Percentiles rank a stretch among this genome's conserved stretches.
phyloP scores from a whole-genome alignment of 2,329 filamentous ascomycete species.

The Aspergillus fumigatiaffinis region DNA sequence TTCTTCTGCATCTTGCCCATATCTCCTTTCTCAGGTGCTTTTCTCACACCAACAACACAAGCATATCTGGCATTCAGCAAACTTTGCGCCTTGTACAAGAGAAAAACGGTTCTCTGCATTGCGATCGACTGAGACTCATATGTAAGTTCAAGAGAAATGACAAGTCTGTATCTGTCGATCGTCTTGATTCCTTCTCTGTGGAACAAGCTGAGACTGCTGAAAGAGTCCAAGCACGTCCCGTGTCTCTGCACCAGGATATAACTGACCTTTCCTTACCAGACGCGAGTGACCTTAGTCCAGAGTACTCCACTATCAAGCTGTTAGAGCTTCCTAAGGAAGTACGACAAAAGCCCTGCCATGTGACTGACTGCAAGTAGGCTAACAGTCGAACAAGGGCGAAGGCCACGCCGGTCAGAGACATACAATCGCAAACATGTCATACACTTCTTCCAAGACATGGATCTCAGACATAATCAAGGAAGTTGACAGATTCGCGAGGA shows the following conservation, averaged over 20 bases:
- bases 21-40: not conserved
- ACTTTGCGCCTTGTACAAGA: not conserved
- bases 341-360: not conserved
- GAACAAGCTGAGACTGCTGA: not conserved
- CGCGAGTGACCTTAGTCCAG: not conserved
- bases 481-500: conserved; percentile 21
- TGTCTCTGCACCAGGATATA: not conserved
- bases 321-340: not conserved
- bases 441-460: conserved; percentile 27
- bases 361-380: not conserved
- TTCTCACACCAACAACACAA: not conserved
- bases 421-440: not conserved
- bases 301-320: too few relatives aligned
- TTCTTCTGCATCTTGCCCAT: not conserved
- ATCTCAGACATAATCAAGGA: conserved; percentile 21
- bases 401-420: not conserved
- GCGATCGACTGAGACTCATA: not conserved
- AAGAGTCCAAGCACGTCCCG: not conserved
- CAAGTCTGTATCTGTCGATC: not conserved
- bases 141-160: not conserved
- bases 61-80: not conserved
- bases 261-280: not conserved
- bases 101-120: not conserved
- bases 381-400: not conserved
- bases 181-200: not conserved